These are phyloP conservation scores for Aureobasidium namibiae DNA, from an alignment of 2,329 filamentous ascomycete species.

Conservation along the genomic window DNA sequence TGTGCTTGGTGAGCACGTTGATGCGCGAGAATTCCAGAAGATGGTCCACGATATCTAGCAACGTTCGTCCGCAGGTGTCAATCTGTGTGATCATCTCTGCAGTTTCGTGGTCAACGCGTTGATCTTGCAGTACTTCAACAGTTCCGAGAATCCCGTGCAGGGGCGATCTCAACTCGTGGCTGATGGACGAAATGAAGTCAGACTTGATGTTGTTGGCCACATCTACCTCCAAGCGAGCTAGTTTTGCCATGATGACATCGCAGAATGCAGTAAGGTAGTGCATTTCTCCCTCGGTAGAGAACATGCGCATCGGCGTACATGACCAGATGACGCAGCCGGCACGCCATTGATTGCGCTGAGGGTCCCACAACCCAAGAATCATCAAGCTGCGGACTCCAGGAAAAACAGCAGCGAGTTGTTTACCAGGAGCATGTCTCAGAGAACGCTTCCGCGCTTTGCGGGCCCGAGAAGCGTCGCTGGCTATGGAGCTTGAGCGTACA, in stretches of 20 bases:
- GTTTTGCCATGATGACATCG: slow-evolving; percentile 34
- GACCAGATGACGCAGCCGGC: slow-evolving; percentile 42
- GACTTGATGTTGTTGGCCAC: slow-evolving; percentile 40
- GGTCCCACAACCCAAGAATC: slow-evolving; percentile 46
- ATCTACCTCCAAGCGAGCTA: slow-evolving; percentile 31
- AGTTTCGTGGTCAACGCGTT: slow-evolving; percentile 29
- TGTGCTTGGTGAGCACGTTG: slow-evolving; percentile 23
- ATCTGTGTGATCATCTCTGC: slow-evolving; percentile 38
- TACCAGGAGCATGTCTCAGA: not conserved
- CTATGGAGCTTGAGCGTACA: not conserved
- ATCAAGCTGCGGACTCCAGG: slow-evolving; percentile 38
- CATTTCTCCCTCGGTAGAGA: slow-evolving; percentile 32
- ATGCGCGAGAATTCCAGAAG: slow-evolving; percentile 39
- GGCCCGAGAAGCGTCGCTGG: not conserved
- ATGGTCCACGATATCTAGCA: slow-evolving; percentile 41
- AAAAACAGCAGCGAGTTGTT: slow-evolving; percentile 23
- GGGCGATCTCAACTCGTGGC: slow-evolving; percentile 44
- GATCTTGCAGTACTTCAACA: slow-evolving; percentile 39
- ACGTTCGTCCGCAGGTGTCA: slow-evolving; percentile 41
- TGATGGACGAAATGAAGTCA: slow-evolving; percentile 45
- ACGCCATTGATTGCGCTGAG: slow-evolving; percentile 28
- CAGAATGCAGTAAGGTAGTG: slow-evolving; percentile 36
- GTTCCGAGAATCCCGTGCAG: slow-evolving; percentile 41
- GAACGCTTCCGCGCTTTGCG: not conserved
- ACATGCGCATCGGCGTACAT: slow-evolving; percentile 35